These are phyloP conservation scores for Microcyclosporella mali DNA, from an alignment of 2,329 filamentous ascomycete genomes.

Conservation along the genomic window DNA sequence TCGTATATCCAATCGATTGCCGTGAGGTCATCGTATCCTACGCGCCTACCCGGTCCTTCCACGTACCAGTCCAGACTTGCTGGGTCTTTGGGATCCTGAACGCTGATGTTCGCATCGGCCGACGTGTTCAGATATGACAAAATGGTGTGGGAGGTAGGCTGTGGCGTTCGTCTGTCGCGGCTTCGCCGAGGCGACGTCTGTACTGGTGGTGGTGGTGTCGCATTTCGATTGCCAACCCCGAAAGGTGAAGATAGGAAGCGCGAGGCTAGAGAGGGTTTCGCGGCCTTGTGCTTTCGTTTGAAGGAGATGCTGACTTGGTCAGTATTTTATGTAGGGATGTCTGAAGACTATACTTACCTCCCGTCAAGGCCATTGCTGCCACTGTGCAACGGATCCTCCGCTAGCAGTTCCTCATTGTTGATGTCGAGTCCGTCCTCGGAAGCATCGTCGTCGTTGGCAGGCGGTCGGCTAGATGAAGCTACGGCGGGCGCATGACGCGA, in stretches of 20 bases:
- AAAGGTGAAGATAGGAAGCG: slow-evolving; percentile 41
- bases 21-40: slow-evolving; percentile 92
- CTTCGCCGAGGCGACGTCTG: slow-evolving; percentile 27
- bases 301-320: slow-evolving; percentile 52
- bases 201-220: slow-evolving; percentile 26
- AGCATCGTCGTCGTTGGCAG: slow-evolving; percentile 28
- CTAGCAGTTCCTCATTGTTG: slow-evolving; percentile 46
- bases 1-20: slow-evolving; percentile 99
- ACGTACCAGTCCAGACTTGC: slow-evolving; percentile 69
- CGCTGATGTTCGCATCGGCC: slow-evolving; percentile 32
- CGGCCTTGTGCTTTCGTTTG: slow-evolving; percentile 59
- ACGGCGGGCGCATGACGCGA: slow-evolving; percentile 29
- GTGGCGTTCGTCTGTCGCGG: slow-evolving; percentile 6
- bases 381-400: slow-evolving; percentile 25
- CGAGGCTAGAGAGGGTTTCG: slow-evolving; percentile 35
- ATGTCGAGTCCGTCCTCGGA: slow-evolving; percentile 30
- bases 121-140: slow-evolving; percentile 38
- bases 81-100: slow-evolving; percentile 41
- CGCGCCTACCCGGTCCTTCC: slow-evolving; percentile 80
- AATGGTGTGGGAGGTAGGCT: slow-evolving; percentile 34
- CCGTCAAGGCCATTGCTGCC: slow-evolving; percentile 38
- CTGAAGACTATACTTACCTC: slow-evolving; percentile 26
- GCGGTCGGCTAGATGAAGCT: slow-evolving; percentile 38
- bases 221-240: slow-evolving; percentile 26
- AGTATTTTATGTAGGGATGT: slow-evolving; percentile 2